phyloP scores from a whole-genome alignment of 495 filamentous ascomycete species.

The Neurospora intermedia region DNA sequence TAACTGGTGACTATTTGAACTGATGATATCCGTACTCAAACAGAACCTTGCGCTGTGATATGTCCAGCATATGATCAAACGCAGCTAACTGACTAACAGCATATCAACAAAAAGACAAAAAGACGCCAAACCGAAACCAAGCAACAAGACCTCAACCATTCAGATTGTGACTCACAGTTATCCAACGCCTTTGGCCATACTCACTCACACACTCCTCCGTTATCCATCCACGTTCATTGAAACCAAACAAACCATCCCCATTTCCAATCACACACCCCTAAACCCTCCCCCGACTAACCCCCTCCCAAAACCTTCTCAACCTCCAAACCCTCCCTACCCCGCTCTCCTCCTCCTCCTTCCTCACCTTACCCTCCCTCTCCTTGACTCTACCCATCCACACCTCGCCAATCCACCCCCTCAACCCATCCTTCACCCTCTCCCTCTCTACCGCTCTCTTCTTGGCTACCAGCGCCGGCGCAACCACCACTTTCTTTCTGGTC shows the following conservation, averaged over 20 bases:
- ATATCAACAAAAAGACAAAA: not conserved
- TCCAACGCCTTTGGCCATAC: not conserved
- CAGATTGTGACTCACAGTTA: not conserved
- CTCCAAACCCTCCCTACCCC: constrained; percentile 40
- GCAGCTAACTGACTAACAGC: not conserved
- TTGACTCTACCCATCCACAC: constrained; percentile 34
- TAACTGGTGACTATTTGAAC: not conserved
- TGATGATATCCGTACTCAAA: not conserved
- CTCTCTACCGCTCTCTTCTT: constrained; percentile 39
- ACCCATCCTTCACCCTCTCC: constrained; percentile 43
- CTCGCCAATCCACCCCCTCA: constrained; percentile 40
- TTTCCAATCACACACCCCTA: too few relatives aligned
- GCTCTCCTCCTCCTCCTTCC: constrained; percentile 28
- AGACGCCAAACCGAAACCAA: not conserved
- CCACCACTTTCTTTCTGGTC: not conserved
- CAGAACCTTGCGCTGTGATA: not conserved
- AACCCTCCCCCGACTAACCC: constrained; percentile 15
- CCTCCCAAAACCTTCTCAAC: constrained; percentile 43
- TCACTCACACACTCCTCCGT: not conserved
- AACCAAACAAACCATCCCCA: not conserved
- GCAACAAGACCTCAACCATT: not conserved
- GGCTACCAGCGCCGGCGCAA: constrained; percentile 24
- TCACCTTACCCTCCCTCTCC: constrained; percentile 27
- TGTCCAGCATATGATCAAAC: not conserved
- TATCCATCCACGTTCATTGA: not conserved